Evolutionary conservation across 257 asterid species (phyloP), one percentile per base, ranked within the genome.

Genomic region (Mentha longifolia): DNA sequence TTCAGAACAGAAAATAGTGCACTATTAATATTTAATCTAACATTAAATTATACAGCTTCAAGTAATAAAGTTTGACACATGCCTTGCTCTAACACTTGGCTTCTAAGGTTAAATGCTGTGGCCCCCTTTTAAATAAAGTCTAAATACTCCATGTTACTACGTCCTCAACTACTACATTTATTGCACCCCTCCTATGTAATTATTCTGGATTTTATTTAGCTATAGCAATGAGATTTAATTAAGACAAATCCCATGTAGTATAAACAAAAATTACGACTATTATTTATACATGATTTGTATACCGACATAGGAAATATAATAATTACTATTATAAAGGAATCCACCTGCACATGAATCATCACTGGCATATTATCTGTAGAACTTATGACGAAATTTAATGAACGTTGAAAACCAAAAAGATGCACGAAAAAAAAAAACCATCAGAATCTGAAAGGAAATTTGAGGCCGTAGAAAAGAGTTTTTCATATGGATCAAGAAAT

Each of bases 151-250:
- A 62, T 67, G 46, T 65, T 68, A 51, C 61, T 52, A 65, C 77
- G 3, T 7, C 72, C 85, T 74, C 95, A 86, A 82, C 97, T 0
- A 80, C 91, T 66, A 3, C 73, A 84, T 87, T 86, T 68, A 87
- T 74, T 75, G 77, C 61, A 45, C 39, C 51, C 15, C 54, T 50
- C 25, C 35, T 31, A 17, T 9, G 12, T 22, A 31, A 30, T 14
- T 13, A 14, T 58, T 58, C 20, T 31, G 9, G 9, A 31, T 31
- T 43, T 47, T 6, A 47, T 47, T n/a, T 47, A 1, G 10, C 9
- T 47, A 1, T n/a, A n/a, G n/a, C n/a, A n/a, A n/a, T 46, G 5
- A 12, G n/a, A 45, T 15, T 47, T 47, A 47, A 5, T 47, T 47
- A 47, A 5, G 9, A 6, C 20, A 47, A 5, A n/a, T 15, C 5